Conservation (phyloP, 805 yeast genomes). For the Starmerella sp. region DNA sequence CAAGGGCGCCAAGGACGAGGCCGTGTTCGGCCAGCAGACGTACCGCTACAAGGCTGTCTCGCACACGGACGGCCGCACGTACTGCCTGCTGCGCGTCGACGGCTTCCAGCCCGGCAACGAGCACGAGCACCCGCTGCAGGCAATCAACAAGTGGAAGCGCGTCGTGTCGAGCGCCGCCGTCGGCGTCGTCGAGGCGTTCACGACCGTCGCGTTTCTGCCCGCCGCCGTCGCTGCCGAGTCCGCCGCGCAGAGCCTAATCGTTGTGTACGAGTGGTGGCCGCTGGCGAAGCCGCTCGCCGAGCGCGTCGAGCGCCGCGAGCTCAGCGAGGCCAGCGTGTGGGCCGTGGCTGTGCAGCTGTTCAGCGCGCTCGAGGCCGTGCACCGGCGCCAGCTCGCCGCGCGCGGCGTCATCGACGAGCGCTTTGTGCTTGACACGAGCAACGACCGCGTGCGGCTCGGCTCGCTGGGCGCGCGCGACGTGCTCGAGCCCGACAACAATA, state of each 20-base stretch:
- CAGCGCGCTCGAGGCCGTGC: constrained; percentile 56
- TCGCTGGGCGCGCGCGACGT: constrained; percentile 66
- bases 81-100: constrained; percentile 66
- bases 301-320: constrained; percentile 32
- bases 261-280: constrained; percentile 81
- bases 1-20: constrained; percentile 19
- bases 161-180: constrained; percentile 48
- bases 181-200: constrained; percentile 66
- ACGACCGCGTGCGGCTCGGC: constrained; percentile 58
- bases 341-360: constrained; percentile 61
- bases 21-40: constrained; percentile 43
- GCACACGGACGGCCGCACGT: constrained; percentile 64
- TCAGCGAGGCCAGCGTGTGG: constrained; percentile 55
- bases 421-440: constrained; percentile 62
- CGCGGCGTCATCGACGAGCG: constrained; percentile 45
- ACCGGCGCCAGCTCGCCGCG: constrained; percentile 51
- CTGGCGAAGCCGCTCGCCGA: constrained; percentile 59
- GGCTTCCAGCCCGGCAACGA: constrained; percentile 38
- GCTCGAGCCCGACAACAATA: constrained; percentile 29
- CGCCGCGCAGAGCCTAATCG: constrained; percentile 34
- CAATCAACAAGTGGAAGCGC: constrained; percentile 57
- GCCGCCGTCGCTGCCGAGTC: background rate
- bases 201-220: constrained; percentile 57
- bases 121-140: constrained; percentile 44
- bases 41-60: constrained; percentile 71